Evolutionary conservation across 140 eudicot species (phyloP).

Genomic region (Senecio squalidus): DNA sequence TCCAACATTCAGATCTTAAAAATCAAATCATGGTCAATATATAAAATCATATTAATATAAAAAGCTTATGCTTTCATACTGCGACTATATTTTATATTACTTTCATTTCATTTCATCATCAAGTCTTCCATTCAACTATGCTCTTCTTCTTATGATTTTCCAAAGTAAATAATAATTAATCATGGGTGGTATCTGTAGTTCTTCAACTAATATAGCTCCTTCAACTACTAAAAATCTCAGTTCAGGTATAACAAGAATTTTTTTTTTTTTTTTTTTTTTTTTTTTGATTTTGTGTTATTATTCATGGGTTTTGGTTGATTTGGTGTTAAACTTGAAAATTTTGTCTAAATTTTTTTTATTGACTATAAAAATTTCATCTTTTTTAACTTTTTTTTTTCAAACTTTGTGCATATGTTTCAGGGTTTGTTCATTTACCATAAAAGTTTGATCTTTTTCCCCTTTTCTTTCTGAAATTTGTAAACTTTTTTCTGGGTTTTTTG

Average conservation of each 20-base stretch:
- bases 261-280: not conserved
- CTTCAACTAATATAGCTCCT: conserved; percentile 29
- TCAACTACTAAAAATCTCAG: conserved; percentile 28
- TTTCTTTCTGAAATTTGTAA: not conserved
- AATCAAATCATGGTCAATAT: too few species aligned
- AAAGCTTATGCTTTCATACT: too few species aligned
- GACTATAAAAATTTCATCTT: too few species aligned
- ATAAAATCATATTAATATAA: too few species aligned
- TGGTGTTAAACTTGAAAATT: not conserved
- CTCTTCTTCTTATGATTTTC: conserved; percentile 10
- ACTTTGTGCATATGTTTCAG: too few species aligned
- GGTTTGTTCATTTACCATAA: conserved; percentile 1
- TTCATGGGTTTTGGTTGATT: conserved; percentile 3
- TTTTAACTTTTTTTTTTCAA: too few species aligned
- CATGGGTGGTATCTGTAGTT: conserved; percentile 54
- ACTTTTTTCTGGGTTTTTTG: conserved; percentile 13
- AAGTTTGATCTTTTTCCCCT: not conserved
- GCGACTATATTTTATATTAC: too few species aligned
- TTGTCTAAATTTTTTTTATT: not conserved
- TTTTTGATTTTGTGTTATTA: not conserved
- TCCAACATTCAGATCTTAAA: too few species aligned
- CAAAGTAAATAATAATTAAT: not conserved
- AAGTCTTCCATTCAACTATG: conserved; percentile 18
- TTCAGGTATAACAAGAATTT: conserved; percentile 30
- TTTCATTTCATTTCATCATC: too few species aligned